Evolutionary conservation across 2,329 filamentous ascomycete genomes (phyloP).

Genomic region (Erysiphe pulchra): DNA sequence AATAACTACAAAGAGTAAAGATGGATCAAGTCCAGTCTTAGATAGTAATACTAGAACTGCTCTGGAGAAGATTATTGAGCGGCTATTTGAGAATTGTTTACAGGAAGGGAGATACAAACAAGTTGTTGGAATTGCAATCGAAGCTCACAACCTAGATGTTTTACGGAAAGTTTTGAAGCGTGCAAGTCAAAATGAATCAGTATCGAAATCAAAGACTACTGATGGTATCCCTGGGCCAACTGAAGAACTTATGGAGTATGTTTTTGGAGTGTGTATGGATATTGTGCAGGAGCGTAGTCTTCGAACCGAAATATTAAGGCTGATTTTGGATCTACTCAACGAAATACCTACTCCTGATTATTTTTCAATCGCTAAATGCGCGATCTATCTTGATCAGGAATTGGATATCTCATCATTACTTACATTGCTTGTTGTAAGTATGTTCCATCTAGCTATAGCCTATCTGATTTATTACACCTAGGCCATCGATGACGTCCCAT

Average conservation of each 20-base stretch:
- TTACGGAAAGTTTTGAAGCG: conserved; percentile 68
- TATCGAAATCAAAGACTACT: conserved; percentile 28
- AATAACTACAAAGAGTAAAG: conserved; percentile 16
- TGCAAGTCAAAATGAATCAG: conserved; percentile 66
- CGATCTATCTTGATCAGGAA: conserved; percentile 83
- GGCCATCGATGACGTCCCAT: conserved; percentile 36
- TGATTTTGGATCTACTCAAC: conserved; percentile 87
- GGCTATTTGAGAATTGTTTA: conserved; percentile 78
- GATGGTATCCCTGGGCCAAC: conserved; percentile 33
- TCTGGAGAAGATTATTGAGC: conserved; percentile 61
- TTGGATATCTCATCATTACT: conserved; percentile 76
- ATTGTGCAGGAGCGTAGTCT: conserved; percentile 83
- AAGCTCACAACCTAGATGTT: conserved; percentile 76
- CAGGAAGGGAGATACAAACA: conserved; percentile 71
- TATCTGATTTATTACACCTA: conserved; percentile 19
- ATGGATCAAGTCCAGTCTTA: conserved; percentile 18
- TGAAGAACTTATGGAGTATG: conserved; percentile 92
- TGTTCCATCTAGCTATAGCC: background rate
- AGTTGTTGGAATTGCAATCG: conserved; percentile 87
- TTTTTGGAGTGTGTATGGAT: conserved; percentile 88
- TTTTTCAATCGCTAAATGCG: conserved; percentile 93
- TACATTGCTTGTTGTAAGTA: conserved; percentile 38
- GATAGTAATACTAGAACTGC: conserved; percentile 52
- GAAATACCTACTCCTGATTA: conserved; percentile 85
- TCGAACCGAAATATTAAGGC: conserved; percentile 57